A percentile compares a stretch with the other conserved stretches of the same genome.
Evolutionary conservation across 352 stramenopile species (phyloP).

Genomic region (Phytophthora ohioensis): DNA sequence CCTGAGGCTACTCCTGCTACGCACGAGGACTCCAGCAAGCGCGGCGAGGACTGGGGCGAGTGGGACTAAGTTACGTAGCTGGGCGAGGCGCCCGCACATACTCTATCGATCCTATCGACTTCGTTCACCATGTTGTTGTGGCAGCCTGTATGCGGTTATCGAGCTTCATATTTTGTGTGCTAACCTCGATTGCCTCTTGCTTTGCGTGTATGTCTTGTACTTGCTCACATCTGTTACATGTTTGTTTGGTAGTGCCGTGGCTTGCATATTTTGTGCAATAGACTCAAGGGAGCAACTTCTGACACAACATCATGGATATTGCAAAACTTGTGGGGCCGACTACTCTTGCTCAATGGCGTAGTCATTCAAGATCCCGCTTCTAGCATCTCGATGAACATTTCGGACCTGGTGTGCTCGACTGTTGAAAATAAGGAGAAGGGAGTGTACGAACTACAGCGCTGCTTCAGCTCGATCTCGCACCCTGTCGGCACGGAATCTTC

Average conservation of each 20-base stretch:
- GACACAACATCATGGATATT: no score
- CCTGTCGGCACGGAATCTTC: no score
- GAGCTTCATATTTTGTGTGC: constrained; percentile 15
- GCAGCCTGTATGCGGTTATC: constrained; percentile 15
- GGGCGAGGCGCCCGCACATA: constrained; percentile 17
- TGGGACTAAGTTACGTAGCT: constrained; percentile 59
- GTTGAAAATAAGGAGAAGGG: neutral
- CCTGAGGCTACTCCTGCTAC: constrained; percentile 22
- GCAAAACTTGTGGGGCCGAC: no score
- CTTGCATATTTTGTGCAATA: no score
- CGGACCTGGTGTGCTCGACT: constrained; percentile 18
- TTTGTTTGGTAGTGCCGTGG: no score
- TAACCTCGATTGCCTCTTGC: neutral
- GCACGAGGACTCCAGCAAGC: constrained; percentile 49
- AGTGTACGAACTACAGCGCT: no score
- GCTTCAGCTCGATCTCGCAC: no score
- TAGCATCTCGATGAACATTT: constrained; percentile 9
- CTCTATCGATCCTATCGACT: constrained; percentile 32
- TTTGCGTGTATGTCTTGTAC: neutral
- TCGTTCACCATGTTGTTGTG: constrained; percentile 7
- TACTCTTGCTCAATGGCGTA: neutral
- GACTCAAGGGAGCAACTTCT: neutral
- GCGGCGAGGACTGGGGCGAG: constrained; percentile 73
- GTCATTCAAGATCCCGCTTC: no score
- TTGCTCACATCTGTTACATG: no score